Evolutionary conservation across 2,329 filamentous ascomycete genomes (phyloP).

Genomic region (Exophiala calicioides): DNA sequence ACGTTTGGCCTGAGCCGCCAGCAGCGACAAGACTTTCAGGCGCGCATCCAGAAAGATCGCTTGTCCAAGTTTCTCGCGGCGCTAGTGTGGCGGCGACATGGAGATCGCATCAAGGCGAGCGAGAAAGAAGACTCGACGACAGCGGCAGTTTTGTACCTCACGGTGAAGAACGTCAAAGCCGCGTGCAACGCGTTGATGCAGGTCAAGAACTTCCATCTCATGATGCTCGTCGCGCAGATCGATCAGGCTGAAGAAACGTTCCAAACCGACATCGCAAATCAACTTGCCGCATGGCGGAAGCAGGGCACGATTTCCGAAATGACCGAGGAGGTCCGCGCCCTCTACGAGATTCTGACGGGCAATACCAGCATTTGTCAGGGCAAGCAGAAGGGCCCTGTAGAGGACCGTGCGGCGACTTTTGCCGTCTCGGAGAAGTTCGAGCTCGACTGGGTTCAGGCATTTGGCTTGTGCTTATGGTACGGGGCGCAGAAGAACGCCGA

Average conservation of each 20-base stretch:
- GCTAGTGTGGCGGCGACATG: slow-evolving; percentile 62
- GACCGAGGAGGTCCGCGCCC: slow-evolving; percentile 74
- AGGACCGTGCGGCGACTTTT: slow-evolving; percentile 80
- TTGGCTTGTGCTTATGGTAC: slow-evolving; percentile 91
- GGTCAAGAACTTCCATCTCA: slow-evolving; percentile 78
- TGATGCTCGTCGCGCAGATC: slow-evolving; percentile 79
- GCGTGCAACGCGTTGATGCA: slow-evolving; percentile 79
- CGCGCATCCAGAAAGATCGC: slow-evolving; percentile 52
- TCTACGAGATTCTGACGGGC: slow-evolving; percentile 87
- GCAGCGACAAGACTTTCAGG: slow-evolving; percentile 41
- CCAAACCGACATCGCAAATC: slow-evolving; percentile 73
- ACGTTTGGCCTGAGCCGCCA: slow-evolving; percentile 44
- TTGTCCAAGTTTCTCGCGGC: slow-evolving; percentile 45
- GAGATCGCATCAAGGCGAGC: slow-evolving; percentile 54
- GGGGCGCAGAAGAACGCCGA: slow-evolving; percentile 68
- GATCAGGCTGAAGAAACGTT: slow-evolving; percentile 66
- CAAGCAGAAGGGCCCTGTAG: slow-evolving; percentile 66
- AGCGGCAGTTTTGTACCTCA: slow-evolving; percentile 71
- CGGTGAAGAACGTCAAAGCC: slow-evolving; percentile 74
- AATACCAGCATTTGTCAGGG: slow-evolving; percentile 84
- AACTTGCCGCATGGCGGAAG: slow-evolving; percentile 81
- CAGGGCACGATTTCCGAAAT: slow-evolving; percentile 86
- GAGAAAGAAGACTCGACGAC: slow-evolving; percentile 74
- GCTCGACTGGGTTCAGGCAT: slow-evolving; percentile 90
- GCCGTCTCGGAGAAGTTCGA: slow-evolving; percentile 79